Base-by-base conservation (phyloP, 2,329 filamentous ascomycete species). In the Claviceps capensis region DNA sequence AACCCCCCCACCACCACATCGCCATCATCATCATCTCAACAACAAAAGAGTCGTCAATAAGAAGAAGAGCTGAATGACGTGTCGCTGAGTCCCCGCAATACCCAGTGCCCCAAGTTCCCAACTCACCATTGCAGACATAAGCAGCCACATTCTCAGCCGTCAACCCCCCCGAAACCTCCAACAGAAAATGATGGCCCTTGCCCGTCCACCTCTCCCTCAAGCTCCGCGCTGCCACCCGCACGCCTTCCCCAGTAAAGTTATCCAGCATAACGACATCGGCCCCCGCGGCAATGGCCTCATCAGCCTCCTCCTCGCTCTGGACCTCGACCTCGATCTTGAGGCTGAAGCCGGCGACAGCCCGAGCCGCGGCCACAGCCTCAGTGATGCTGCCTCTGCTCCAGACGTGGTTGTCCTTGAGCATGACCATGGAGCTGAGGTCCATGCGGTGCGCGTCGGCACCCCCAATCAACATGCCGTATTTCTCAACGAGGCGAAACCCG, bases 381-480 rank as follows among this genome's bases (percentile, higher is more conserved):
- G 85, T 82, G 67, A 98, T 97, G 64, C 85, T 87, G 26, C 85
- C 85, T 51, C 86, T 84, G 56, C 88, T 88, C 85, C 91, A 96
- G 53, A 98, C 85, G 69, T 98, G 93, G 69, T 98, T 98, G 70
- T 98, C 93, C 73, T 98, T 98, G 58, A 98, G 77, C 93, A 98
- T 98, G 52, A 90, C 90, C 93, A 98, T 97, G 57, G 84, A 80
- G 66, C 82, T 86, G 52, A 98, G 74, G 66, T 98, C 93, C 70
- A 95, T 88, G 36, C 93, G 77, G 68, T 98, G 93, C 2, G 84
- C 81, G 69, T 98, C 93, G 16, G 88, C 90, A 11, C 93, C 93
- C 52, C 91, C 93, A 16, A 95, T 85, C 22, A 96, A 73, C 85
- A 98, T 96, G 59, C 89, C 93, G 68, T 98, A 98, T 72, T 98